Percentiles rank a stretch among this genome's conserved stretches.
These are phyloP conservation scores for Paramyrothecium roridum DNA, from an alignment of 2,329 filamentous ascomycete species.

Conservation along the genomic window DNA sequence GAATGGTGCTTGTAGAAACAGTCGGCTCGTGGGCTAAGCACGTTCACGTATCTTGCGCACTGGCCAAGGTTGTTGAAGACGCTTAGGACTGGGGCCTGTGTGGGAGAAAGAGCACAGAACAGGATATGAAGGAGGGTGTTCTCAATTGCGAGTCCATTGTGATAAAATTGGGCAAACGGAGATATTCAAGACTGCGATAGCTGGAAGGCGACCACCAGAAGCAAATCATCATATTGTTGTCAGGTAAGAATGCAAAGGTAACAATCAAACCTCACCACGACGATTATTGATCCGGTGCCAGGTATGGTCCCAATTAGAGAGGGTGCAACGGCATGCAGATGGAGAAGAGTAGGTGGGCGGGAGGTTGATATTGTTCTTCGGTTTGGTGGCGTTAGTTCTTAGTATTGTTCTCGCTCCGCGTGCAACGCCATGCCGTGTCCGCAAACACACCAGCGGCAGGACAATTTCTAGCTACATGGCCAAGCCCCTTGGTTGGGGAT, in stretches of 20 bases:
- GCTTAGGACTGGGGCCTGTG: too few relatives aligned
- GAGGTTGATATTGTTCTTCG: slow-evolving; percentile 27
- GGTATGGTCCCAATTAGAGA: not conserved
- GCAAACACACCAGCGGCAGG: too few relatives aligned
- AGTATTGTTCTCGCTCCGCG: slow-evolving; percentile 24
- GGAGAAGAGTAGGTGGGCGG: not conserved
- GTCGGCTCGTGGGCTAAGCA: too few relatives aligned
- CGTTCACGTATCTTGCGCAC: too few relatives aligned
- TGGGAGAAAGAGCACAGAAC: too few relatives aligned
- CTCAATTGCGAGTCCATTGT: too few relatives aligned
- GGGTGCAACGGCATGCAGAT: slow-evolving; percentile 2
- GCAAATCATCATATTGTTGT: slow-evolving; percentile 17
- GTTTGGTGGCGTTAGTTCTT: slow-evolving; percentile 23
- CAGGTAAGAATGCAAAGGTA: slow-evolving; percentile 12
- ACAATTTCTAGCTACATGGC: too few relatives aligned
- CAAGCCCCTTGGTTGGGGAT: too few relatives aligned
- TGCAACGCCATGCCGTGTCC: not conserved
- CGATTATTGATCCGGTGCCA: not conserved
- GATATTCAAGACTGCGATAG: not conserved
- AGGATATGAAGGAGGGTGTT: too few relatives aligned
- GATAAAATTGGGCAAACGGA: not conserved
- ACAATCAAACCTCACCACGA: slow-evolving; percentile 14
- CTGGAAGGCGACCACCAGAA: not conserved
- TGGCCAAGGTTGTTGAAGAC: too few relatives aligned
- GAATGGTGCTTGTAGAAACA: too few relatives aligned